Evolutionary conservation across 129 eudicot genomes (phyloP).

Genomic region (Escallonia herrerae): DNA sequence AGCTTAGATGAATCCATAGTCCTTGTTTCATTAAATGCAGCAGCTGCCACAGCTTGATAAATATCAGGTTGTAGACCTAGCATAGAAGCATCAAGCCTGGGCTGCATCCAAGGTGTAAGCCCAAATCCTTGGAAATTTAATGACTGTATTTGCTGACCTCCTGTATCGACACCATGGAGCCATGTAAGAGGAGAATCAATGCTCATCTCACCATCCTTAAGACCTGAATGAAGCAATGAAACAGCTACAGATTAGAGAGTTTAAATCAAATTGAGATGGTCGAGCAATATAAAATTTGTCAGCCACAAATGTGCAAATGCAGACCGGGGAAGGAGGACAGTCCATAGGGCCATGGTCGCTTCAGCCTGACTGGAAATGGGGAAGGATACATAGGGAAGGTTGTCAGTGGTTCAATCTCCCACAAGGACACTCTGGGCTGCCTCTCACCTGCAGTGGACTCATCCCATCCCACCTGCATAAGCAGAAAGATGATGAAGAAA

Average conservation of each 20-base stretch:
- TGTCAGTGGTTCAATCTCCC: constrained; percentile 92
- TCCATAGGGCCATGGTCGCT: constrained; percentile 90
- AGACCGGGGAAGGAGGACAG: constrained; percentile 57
- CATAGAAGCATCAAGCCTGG: constrained; percentile 65
- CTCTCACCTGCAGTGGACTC: constrained; percentile 95
- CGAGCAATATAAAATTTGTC: not conserved
- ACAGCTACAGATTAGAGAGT: not conserved
- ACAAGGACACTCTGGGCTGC: constrained; percentile 87
- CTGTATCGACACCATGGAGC: constrained; percentile 63
- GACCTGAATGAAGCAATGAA: constrained; percentile 27
- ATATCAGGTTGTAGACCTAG: constrained; percentile 61
- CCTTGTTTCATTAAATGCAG: constrained; percentile 66
- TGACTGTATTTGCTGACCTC: constrained; percentile 50
- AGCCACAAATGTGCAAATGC: not conserved
- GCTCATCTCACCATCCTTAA: constrained; percentile 56
- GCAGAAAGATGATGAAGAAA: not conserved
- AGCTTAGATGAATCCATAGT: constrained; percentile 56
- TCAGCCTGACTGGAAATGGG: constrained; percentile 74
- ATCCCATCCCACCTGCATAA: constrained; percentile 78
- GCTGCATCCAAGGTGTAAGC: constrained; percentile 74
- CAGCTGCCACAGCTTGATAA: constrained; percentile 77
- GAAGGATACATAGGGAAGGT: constrained; percentile 96
- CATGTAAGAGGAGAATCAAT: constrained; percentile 68
- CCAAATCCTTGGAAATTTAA: constrained; percentile 73
- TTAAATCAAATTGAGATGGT: not conserved